phyloP scores from a whole-genome alignment of 768 basidiomycete genomes.

The Podaxis pistillaris region DNA sequence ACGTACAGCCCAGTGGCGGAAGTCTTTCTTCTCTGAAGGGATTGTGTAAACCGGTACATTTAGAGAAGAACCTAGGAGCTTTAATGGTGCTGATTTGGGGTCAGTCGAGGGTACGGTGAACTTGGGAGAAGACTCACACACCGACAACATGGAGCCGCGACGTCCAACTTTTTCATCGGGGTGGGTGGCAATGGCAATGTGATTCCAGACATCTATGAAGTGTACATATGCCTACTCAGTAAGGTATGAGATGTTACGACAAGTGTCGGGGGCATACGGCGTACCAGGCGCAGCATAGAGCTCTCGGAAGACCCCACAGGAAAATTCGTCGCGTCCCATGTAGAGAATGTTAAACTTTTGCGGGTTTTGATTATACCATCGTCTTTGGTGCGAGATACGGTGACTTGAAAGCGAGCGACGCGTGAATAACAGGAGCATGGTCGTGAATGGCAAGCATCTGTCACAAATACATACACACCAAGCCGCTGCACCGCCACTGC shows the following conservation, averaged over 20 bases:
- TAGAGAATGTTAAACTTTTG: slow-evolving; percentile 71
- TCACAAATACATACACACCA: too few species aligned
- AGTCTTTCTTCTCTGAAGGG: slow-evolving; percentile 55
- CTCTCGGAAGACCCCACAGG: slow-evolving; percentile 66
- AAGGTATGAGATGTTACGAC: slow-evolving; percentile 7
- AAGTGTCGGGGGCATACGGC: slow-evolving; percentile 1
- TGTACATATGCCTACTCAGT: slow-evolving; percentile 14
- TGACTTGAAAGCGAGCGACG: neutral
- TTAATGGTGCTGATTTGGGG: slow-evolving; percentile 61
- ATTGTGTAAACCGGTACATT: slow-evolving; percentile 58
- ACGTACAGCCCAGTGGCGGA: slow-evolving; percentile 64
- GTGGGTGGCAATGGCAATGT: slow-evolving; percentile 67
- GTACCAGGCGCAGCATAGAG: slow-evolving; percentile 63
- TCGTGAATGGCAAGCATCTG: neutral
- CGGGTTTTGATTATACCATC: slow-evolving; percentile 3
- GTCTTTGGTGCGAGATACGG: neutral
- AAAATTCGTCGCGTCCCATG: slow-evolving; percentile 88
- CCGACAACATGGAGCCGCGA: slow-evolving; percentile 51
- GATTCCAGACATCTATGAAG: slow-evolving; percentile 71
- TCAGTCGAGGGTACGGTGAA: neutral
- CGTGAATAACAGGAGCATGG: slow-evolving; percentile 2
- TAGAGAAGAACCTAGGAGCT: slow-evolving; percentile 51
- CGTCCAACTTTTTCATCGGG: slow-evolving; percentile 66
- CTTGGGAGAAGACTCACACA: slow-evolving; percentile 42
- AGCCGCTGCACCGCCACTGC: too few species aligned